Evolutionary conservation across 2,329 filamentous ascomycete genomes (phyloP).

Genomic region (Pestalotiopsis sp.): DNA sequence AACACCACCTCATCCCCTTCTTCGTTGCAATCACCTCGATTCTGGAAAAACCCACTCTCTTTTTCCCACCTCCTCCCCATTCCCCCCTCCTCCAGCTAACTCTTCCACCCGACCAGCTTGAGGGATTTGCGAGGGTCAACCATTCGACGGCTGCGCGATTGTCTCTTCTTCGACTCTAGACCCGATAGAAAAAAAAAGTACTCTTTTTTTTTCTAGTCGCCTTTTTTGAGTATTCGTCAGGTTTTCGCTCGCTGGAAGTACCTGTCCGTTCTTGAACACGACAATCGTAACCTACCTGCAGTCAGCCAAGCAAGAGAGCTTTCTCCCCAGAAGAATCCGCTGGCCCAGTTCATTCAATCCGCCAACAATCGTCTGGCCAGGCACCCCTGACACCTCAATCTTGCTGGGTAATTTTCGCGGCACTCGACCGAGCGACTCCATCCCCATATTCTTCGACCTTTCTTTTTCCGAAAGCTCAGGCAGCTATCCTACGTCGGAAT

Average conservation of each 20-base stretch:
- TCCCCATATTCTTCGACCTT: conserved; percentile 11
- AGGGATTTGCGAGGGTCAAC: conserved; percentile 8
- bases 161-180: not conserved
- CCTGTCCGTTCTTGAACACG: not conserved
- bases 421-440: conserved; percentile 11
- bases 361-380: conserved; percentile 9
- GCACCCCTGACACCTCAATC: conserved; percentile 14
- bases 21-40: conserved; percentile 15
- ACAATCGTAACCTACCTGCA: not conserved
- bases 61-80: conserved; percentile 15
- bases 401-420: conserved; percentile 9
- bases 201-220: not conserved
- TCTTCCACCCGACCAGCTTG: not conserved
- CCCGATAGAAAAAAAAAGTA: not conserved
- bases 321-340: conserved; percentile 4
- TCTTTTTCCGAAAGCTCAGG: conserved; percentile 13
- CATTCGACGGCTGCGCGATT: not conserved
- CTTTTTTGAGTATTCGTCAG: not conserved
- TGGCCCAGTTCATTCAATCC: conserved; percentile 1
- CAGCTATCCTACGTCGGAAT: conserved; percentile 11
- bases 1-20: conserved; percentile 26
- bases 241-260: not conserved
- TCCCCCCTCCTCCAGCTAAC: conserved; percentile 16
- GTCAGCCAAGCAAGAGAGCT: not conserved
- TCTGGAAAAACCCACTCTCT: conserved; percentile 11